Conservation (phyloP, 345 rosid species). For the Toxicodendron radicans region DNA sequence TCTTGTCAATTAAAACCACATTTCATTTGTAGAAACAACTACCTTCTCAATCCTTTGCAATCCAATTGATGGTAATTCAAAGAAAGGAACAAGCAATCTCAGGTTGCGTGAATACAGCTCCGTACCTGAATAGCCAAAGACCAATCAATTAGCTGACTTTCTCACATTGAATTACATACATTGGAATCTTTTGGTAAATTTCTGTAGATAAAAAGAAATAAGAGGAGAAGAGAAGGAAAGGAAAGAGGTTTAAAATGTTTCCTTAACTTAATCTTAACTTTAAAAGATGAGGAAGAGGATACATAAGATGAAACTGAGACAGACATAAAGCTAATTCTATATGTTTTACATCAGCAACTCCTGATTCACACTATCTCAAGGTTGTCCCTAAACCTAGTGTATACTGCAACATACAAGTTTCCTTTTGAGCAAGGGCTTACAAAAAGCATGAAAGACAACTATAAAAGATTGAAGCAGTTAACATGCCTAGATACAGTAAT, state of each 20-base stretch:
- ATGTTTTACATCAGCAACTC: not conserved
- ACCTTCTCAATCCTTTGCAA: slow-evolving; percentile 71
- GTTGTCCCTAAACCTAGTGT: not conserved
- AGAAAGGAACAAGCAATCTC: slow-evolving; percentile 83
- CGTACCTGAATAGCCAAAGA: slow-evolving; percentile 47
- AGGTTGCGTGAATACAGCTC: slow-evolving; percentile 78
- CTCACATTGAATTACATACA: not conserved
- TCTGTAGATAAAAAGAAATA: not conserved
- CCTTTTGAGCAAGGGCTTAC: not conserved
- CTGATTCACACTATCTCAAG: not conserved
- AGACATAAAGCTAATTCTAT: not conserved
- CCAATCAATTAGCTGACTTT: not conserved
- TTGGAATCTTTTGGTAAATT: not conserved
- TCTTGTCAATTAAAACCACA: not conserved
- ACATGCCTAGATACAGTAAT: not conserved
- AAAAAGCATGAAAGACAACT: too few relatives aligned
- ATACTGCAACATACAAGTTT: not conserved
- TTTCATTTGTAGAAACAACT: slow-evolving; percentile 10
- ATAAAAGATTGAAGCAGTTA: not conserved
- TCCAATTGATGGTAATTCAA: slow-evolving; percentile 67
- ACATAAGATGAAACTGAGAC: not conserved
- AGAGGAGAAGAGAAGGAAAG: not conserved
- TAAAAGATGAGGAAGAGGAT: not conserved
- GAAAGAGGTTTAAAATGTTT: not conserved
- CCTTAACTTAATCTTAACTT: not conserved